A percentile compares a stretch with the other conserved stretches of the same genome.
These are phyloP conservation scores for Mortierella sp. DNA, from an alignment of 371 early-diverging fungal species.

Conservation along the genomic window DNA sequence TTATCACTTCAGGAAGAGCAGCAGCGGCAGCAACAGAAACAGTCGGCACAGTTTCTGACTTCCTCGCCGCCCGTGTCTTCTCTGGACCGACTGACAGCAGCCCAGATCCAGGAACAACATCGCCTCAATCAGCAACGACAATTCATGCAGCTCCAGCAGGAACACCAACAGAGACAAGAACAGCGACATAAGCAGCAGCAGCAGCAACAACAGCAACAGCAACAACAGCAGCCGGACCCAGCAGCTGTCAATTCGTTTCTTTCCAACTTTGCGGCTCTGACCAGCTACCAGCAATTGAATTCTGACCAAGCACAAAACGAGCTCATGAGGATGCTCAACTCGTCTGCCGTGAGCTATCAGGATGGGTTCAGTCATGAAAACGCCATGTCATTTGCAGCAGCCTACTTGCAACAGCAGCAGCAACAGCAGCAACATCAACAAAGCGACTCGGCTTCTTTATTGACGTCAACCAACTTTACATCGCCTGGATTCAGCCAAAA, in stretches of 20 bases:
- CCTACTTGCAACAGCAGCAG: conserved; percentile 36
- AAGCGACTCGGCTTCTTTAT: conserved; percentile 19
- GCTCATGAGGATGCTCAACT: conserved; percentile 45
- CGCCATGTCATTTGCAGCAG: conserved; percentile 23
- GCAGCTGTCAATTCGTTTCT: conserved; percentile 24
- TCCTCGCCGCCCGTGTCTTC: conserved; percentile 21
- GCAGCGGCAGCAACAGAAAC: conserved; percentile 35
- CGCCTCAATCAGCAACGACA: conserved; percentile 51
- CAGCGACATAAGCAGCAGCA: conserved; percentile 30
- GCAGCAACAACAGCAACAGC: conserved; percentile 31
- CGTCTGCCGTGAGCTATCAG: conserved; percentile 28
- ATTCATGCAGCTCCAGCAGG: conserved; percentile 26
- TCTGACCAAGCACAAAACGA: conserved; percentile 52
- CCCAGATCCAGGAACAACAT: conserved; percentile 52
- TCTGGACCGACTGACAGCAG: conserved; percentile 36
- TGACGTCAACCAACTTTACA: neutral
- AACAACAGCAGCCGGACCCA: conserved; percentile 17
- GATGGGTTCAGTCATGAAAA: conserved; percentile 41
- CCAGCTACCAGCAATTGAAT: conserved; percentile 48
- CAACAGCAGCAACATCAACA: conserved; percentile 44
- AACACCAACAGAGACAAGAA: conserved; percentile 18
- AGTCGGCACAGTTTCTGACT: neutral
- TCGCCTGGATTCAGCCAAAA: conserved; percentile 5
- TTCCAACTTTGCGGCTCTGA: conserved; percentile 39
- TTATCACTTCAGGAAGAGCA: conserved; percentile 35